phyloP scores from a whole-genome alignment of 2,329 filamentous ascomycete species.

The Dothistroma septosporum region DNA sequence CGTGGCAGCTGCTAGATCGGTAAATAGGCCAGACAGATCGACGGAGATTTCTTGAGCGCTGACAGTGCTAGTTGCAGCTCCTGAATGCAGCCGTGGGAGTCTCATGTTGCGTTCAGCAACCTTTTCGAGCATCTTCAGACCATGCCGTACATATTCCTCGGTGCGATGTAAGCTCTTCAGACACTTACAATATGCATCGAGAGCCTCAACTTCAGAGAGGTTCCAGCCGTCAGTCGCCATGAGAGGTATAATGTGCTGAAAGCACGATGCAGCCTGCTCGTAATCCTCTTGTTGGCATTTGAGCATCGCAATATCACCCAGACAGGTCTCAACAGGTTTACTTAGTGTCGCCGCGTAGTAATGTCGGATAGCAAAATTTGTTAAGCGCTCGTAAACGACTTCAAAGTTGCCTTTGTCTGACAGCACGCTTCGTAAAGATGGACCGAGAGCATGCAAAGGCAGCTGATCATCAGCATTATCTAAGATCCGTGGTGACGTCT shows the following conservation, averaged over 20 bases:
- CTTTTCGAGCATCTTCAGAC: constrained; percentile 70
- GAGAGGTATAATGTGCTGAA: constrained; percentile 71
- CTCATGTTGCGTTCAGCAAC: constrained; percentile 41
- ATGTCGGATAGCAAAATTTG: constrained; percentile 76
- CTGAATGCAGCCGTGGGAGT: neutral
- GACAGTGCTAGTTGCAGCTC: constrained; percentile 18
- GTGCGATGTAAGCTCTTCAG: constrained; percentile 70
- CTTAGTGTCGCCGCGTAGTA: constrained; percentile 74
- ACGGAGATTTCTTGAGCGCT: constrained; percentile 40
- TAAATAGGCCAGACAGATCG: constrained; percentile 31
- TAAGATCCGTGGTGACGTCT: neutral
- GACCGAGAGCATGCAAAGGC: constrained; percentile 13
- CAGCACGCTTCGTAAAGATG: constrained; percentile 33
- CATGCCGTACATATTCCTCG: constrained; percentile 73
- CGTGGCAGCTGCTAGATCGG: constrained; percentile 47
- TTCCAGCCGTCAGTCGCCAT: constrained; percentile 78
- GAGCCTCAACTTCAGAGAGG: constrained; percentile 73
- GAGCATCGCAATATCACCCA: constrained; percentile 80
- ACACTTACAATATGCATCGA: constrained; percentile 80
- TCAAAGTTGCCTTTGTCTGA: constrained; percentile 39
- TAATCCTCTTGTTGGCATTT: constrained; percentile 70
- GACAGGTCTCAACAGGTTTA: constrained; percentile 70
- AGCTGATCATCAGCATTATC: neutral
- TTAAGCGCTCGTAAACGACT: constrained; percentile 57
- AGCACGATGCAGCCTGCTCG: constrained; percentile 67